Evolutionary conservation across 305 asterid genomes (phyloP).

Genomic region (Fraxinus velutina): DNA sequence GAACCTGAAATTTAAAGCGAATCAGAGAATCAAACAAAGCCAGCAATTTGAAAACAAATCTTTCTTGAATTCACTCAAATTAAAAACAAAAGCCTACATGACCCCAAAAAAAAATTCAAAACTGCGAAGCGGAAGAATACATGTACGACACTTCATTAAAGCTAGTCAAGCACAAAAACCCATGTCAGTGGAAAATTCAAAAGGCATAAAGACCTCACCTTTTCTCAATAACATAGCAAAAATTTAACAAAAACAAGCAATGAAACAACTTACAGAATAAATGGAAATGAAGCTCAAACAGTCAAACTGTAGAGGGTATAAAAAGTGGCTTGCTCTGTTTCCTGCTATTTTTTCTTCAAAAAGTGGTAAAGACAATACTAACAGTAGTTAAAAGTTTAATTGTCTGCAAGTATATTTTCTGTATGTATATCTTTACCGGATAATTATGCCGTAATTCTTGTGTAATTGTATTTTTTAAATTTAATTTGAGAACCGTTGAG

Average conservation of each 20-base stretch:
- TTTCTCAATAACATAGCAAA: conserved; percentile 25
- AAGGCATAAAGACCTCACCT: conserved; percentile 48
- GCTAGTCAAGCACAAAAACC: conserved; percentile 53
- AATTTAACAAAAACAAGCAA: conserved; percentile 1
- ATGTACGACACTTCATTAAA: conserved; percentile 24
- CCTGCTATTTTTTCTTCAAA: conserved; percentile 23
- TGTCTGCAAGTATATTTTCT: neutral
- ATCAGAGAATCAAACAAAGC: conserved; percentile 6
- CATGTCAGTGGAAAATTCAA: conserved; percentile 37
- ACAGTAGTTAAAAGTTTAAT: conserved; percentile 15
- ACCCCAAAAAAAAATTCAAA: neutral
- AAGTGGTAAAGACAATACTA: conserved; percentile 2
- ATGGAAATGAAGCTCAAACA: conserved; percentile 25
- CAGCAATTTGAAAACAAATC: conserved; percentile 13
- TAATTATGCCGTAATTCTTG: conserved; percentile 21
- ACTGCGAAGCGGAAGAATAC: neutral
- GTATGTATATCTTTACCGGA: neutral
- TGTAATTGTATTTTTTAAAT: conserved; percentile 10
- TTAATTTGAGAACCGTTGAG: conserved; percentile 50
- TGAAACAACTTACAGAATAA: conserved; percentile 13
- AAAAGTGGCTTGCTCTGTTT: conserved; percentile 19
- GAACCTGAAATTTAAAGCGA: conserved; percentile 16
- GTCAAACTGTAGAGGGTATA: neutral
- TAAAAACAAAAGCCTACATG: conserved; percentile 15
- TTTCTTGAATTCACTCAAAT: neutral